Evolutionary conservation across 2,329 filamentous ascomycete species (phyloP).

Genomic region (Akanthomyces uredinophilus): DNA sequence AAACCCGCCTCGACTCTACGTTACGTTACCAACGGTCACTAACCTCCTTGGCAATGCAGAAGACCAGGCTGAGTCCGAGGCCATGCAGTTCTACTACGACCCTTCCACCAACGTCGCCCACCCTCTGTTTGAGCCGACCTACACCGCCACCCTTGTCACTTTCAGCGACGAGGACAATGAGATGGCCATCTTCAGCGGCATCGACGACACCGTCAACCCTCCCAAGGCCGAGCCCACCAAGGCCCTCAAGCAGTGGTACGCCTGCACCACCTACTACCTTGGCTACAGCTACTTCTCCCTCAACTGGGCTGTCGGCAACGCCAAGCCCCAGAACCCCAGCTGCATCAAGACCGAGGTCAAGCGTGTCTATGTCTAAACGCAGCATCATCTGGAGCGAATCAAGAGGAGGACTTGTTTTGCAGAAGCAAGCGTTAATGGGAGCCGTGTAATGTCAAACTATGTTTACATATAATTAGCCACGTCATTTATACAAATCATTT

Average conservation of each 20-base stretch:
- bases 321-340: constrained; percentile 12
- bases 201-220: constrained; percentile 14
- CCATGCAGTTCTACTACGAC: constrained; percentile 10
- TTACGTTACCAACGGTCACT: not conserved
- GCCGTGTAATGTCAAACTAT: not conserved
- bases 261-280: constrained; percentile 7
- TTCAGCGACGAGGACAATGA: not conserved
- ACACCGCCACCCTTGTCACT: not conserved
- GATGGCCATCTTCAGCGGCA: constrained; percentile 13
- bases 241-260: constrained; percentile 12
- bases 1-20: no score
- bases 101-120: constrained; percentile 13
- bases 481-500: constrained; percentile 29
- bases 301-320: constrained; percentile 11
- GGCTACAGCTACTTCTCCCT: constrained; percentile 13
- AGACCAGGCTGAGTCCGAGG: not conserved
- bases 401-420: not conserved
- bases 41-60: not conserved
- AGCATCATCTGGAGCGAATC: not conserved
- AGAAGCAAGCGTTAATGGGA: not conserved
- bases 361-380: constrained; percentile 2
- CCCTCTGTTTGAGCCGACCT: constrained; percentile 8
- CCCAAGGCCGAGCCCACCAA: not conserved
- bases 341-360: constrained; percentile 14
- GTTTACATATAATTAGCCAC: not conserved